Evolutionary conservation across 2,329 filamentous ascomycete species (phyloP), one percentile per base, ranked within the genome.

Genomic region (Cladosporium sp.): DNA sequence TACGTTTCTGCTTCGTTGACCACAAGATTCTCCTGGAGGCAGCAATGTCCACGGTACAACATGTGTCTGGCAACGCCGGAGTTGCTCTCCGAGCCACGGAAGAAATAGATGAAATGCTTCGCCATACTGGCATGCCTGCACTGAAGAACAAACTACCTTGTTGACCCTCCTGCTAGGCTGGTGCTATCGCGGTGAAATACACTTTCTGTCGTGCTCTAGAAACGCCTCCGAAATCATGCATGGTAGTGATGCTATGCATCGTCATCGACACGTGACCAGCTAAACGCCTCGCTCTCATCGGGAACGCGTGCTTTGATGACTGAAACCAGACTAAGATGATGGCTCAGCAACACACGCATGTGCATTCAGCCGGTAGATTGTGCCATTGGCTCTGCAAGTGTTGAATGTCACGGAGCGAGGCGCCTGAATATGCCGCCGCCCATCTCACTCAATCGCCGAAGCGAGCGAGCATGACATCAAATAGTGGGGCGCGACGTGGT

Each of bases 381-480:
- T 30, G 26, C 41, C 58, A 60, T 60, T 60, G 41, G 41, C 8
- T 2, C 26, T 15, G 2, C 41, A 21, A 7, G 26, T 8, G 58
- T 12, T 26, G 21, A 47, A 8, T 32, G 8, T 60, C 32, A 26
- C 55, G 55, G 34, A 58, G 18, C 28, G 5, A 55, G 51, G 7
- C 34, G 58, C 58, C 24, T 60, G 58, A 49, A 34, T 32, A 24
- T 58, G 32, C 32, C 55, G 21, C 14, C 24, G 32, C 14, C 15
- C 51, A 6, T 21, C n/a, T 60, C 38, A 41, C 38, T 60, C 41
- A 49, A n/a, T 55, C 52, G 34, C 38, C 24, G 34, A 60, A 60
- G 58, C 58, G 58, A 60, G 41, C 38, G 11, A 49, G 28, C 28
- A 60, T 60, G 58, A 60, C 58, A 60, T 60, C 58, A 60, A 41